Evolutionary conservation across 495 filamentous ascomycete species (phyloP), one percentile per base, ranked within the genome.

Genomic region (Neurospora sp.): DNA sequence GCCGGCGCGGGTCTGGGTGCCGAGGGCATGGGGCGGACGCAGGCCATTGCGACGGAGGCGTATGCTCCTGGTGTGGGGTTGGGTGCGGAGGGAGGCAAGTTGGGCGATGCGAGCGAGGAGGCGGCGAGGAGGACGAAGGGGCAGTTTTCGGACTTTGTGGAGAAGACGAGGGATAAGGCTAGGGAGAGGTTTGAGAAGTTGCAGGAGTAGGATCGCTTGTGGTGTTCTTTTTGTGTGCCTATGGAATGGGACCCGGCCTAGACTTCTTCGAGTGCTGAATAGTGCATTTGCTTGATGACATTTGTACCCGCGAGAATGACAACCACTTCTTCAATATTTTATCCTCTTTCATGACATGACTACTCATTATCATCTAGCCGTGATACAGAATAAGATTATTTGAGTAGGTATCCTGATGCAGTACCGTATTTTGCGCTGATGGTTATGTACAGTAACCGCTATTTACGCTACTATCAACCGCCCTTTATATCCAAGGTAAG

Each of bases 51-150:
- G 15, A 92, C 92, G 0, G 89, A 92, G 69, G 87, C 93, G 40
- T 98, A 97, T 79, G 88, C 89, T 3, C 89, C 91, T 39, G 94
- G 94, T 19, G 94, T 96, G 0, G 94, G 94, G 8, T 81, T 98
- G 31, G 94, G 94, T 0, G 94, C 94, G 2, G 89, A 93, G 75
- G 93, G 94, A 19, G 86, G 92, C 19, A 93, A 92, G 79, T 81
- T 96, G 17, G 94, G 94, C 9, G 94, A 97, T 82, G 94, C 95
- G 28, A 84, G 83, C 28, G 90, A 94, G 77, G 93, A 94, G 82
- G 94, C 92, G 2, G 88, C 88, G 59, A 85, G 92, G 69, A 90
- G 91, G 75, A 94, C 93, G 0, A 86, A 87, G 72, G 87, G 88
- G 11, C 86, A 88, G 24, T 93, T 92, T 77, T 85, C 86, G 2